Conservation (phyloP, 2,329 filamentous ascomycete genomes). For the Fusarium beomiforme region DNA sequence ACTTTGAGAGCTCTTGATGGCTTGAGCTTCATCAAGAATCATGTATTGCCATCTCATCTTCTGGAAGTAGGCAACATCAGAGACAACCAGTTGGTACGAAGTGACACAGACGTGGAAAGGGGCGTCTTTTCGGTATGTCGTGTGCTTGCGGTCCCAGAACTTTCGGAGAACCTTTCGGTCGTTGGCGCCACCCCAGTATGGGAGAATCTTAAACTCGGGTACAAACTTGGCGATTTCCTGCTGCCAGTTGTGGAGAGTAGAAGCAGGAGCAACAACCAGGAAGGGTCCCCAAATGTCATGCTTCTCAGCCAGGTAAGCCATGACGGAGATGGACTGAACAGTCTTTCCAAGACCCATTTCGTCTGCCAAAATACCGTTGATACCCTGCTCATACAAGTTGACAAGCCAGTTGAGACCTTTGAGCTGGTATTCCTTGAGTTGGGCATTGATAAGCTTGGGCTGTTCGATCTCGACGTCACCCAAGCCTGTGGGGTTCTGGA, state of each 20-base stretch:
- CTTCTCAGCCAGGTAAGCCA: slow-evolving; percentile 97
- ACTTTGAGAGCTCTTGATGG: slow-evolving; percentile 97
- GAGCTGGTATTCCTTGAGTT: slow-evolving; percentile 98
- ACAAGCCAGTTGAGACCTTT: slow-evolving; percentile 99
- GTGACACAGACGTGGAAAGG: slow-evolving; percentile 97
- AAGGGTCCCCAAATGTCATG: slow-evolving; percentile 99
- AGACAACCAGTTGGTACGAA: slow-evolving; percentile 96
- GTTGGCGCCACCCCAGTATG: slow-evolving; percentile 95
- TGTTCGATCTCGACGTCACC: slow-evolving; percentile 95
- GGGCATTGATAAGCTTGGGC: slow-evolving; percentile 90
- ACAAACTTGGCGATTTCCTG: slow-evolving; percentile 97
- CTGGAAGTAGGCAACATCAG: slow-evolving; percentile 96
- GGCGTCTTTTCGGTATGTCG: slow-evolving; percentile 92
- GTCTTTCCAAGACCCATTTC: slow-evolving; percentile 99
- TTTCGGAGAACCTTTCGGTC: slow-evolving; percentile 97
- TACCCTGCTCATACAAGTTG: slow-evolving; percentile 98
- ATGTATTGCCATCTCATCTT: slow-evolving; percentile 99
- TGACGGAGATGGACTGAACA: slow-evolving; percentile 98
- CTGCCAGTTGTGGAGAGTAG: slow-evolving; percentile 98
- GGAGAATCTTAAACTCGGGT: slow-evolving; percentile 91
- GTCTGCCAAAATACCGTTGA: slow-evolving; percentile 98
- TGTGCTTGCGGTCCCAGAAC: slow-evolving; percentile 98
- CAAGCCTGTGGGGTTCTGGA: slow-evolving; percentile 96
- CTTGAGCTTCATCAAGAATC: slow-evolving; percentile 98
- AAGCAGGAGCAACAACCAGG: slow-evolving; percentile 94